Base-by-base conservation (phyloP, 2,329 filamentous ascomycete genomes). In the Helotiales sp. region DNA sequence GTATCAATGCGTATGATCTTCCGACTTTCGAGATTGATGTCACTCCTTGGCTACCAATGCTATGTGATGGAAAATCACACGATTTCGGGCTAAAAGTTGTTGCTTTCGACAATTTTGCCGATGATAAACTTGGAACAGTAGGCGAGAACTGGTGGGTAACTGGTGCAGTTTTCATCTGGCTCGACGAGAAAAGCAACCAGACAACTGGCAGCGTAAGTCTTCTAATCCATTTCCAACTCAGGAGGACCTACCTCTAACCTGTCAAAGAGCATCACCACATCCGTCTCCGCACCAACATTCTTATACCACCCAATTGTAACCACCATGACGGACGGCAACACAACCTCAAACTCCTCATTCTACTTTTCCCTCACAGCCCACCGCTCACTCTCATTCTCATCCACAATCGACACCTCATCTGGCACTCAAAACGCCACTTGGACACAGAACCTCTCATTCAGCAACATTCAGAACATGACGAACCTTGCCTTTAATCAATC, bases 21-120 rank as follows among this genome's bases (percentile, higher is more conserved):
- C 78, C 81, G 36, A 89, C 92, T 69, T 85, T 90, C 62, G 88
- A 92, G 69, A 89, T 95, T 61, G 90, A 93, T 68, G 84, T 93
- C 47, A 86, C 88, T 1, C 85, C 89, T 0, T 93, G 87, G 76
- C 74, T 93, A 2, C 83, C 87, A 0, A 58, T 86, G 1, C 76
- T 93, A 0, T 85, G 82, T 62, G 84, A 92, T 66, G 85, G 84
- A 0, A 65, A 76, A 1, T 62, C 76, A 3, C 88, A 93, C 69
- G 83, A 74, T 0, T 89, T 92, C 67, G 79, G 81, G 48, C 82
- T 93, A 54, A 76, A 78, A 15, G 79, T 93, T 6, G 78, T 81
- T 0, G 88, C 88, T 0, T 75, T n/a, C n/a, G n/a, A 91, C 9
- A 74, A 85, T 52, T 82, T 88, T 59, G 71, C n/a, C n/a, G n/a